Evolutionary conservation across 164 flowering plant species (phyloP).

Genomic region (Vitis riparia): DNA sequence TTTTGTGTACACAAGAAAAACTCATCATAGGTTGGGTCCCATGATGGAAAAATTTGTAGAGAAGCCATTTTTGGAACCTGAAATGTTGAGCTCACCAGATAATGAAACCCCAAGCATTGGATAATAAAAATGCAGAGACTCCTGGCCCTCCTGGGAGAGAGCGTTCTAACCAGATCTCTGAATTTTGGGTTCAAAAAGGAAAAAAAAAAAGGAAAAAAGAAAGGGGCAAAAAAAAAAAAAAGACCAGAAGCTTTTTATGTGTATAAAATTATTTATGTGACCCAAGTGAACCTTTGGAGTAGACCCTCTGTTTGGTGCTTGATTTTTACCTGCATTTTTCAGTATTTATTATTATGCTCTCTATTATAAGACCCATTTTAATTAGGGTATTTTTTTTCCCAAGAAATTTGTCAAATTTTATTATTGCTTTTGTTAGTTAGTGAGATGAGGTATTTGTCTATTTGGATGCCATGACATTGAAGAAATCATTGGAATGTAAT

Average conservation of each 20-base stretch:
- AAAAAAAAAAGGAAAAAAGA: too few species aligned
- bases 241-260: background rate
- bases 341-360: too few species aligned
- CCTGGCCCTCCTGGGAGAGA: background rate
- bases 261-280: background rate
- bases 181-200: constrained; percentile 5
- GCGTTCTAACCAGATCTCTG: constrained; percentile 12
- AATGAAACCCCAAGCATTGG: constrained; percentile 21
- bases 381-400: too few species aligned
- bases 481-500: too few species aligned
- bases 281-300: background rate
- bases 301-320: constrained; percentile 10
- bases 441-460: too few species aligned
- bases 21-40: constrained; percentile 18
- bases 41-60: constrained; percentile 26
- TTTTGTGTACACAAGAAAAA: constrained; percentile 15
- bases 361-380: too few species aligned
- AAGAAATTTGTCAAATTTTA: too few species aligned
- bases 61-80: constrained; percentile 39
- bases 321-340: background rate
- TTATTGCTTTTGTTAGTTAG: too few species aligned
- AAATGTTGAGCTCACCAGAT: constrained; percentile 19
- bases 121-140: constrained; percentile 15
- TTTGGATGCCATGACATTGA: too few species aligned
- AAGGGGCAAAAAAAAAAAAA: too few species aligned